Evolutionary conservation across 805 yeast species (phyloP), one percentile per base, ranked within the genome.

Genomic region (Sugiyamaella qingdaonensis): DNA sequence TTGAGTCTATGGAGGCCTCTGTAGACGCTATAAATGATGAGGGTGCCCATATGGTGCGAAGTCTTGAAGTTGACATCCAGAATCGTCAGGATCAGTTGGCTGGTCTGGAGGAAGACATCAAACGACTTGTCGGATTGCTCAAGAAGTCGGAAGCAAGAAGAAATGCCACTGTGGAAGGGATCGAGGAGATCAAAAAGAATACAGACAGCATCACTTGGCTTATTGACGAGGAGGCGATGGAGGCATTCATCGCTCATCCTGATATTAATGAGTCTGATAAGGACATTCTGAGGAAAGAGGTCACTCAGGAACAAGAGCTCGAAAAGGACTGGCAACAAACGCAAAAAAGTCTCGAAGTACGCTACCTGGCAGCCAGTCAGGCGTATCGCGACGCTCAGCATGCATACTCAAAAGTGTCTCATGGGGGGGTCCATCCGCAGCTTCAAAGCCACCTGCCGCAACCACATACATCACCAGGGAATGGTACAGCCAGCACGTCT

Each of bases 241-340:
- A 24, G 10, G 46, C 18, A 11, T 31, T 51, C 13, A 24, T 32
- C 8, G 32, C 14, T 16, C 19, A 45, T 32, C 36, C 49, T 49
- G 37, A 51, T 53, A 13, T 42, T 10, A 48, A 51, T 11, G 52
- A 52, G 44, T 51, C 45, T 24, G 49, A 48, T 39, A 55, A 57
- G 34, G 54, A 54, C 8, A 54, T 44, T 32, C 46, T 58, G 1
- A 48, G 50, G 10, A 46, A 49, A 10, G 64, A 59, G 11, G 53
- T 57, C 10, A 45, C 46, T 1, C 53, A 56, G 34, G 64, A 61
- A 34, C 56, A 61, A 13, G 52, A 54, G 14, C 64, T 69, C 9
- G 75, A 72, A 48, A 59, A 55, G 14, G 62, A 64, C 16, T 72
- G 76, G 76, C 55, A 58, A 21, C 60, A 64, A n/a, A 60, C 63